Percentiles rank a stretch among this genome's conserved stretches.
Evolutionary conservation across 2,329 filamentous ascomycete genomes (phyloP).

Genomic region (Raffaelea arxii): DNA sequence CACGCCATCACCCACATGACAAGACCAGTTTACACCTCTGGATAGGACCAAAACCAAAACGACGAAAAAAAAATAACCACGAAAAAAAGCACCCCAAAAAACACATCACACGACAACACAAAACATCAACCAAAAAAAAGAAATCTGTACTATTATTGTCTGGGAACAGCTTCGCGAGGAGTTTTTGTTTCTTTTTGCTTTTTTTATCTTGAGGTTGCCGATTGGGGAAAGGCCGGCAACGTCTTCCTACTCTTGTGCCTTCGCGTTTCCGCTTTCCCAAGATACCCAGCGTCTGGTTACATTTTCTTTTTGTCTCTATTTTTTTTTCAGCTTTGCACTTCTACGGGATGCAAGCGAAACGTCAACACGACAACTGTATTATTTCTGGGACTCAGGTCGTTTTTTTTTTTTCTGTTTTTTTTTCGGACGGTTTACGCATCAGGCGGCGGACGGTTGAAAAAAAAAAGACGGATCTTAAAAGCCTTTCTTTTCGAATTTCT

Average conservation of each 20-base stretch:
- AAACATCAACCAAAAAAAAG: not conserved
- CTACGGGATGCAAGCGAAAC: not conserved
- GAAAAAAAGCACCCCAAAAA: constrained; percentile 1
- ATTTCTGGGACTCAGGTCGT: too few relatives aligned
- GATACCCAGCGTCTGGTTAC: constrained; percentile 9
- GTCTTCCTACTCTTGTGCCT: constrained; percentile 5
- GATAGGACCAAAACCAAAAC: not conserved
- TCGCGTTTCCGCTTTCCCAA: constrained; percentile 4
- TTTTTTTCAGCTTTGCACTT: not conserved
- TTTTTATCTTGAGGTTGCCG: constrained; percentile 1
- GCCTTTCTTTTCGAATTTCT: not conserved
- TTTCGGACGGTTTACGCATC: constrained; percentile 1
- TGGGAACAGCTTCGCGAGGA: constrained; percentile 4
- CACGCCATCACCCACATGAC: not conserved
- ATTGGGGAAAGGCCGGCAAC: constrained; percentile 8
- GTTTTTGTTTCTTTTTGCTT: constrained; percentile 4
- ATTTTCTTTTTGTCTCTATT: not conserved
- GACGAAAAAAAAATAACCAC: constrained; percentile 1
- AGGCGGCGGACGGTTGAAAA: constrained; percentile 4
- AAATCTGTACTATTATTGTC: constrained; percentile 10
- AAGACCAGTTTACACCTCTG: not conserved
- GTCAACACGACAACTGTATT: not conserved
- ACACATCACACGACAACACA: not conserved
- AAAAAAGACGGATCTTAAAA: not conserved
- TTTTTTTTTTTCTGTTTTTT: not conserved